Base-by-base conservation (phyloP, 2,329 filamentous ascomycete genomes). In the Pseudopyricularia cyperi region DNA sequence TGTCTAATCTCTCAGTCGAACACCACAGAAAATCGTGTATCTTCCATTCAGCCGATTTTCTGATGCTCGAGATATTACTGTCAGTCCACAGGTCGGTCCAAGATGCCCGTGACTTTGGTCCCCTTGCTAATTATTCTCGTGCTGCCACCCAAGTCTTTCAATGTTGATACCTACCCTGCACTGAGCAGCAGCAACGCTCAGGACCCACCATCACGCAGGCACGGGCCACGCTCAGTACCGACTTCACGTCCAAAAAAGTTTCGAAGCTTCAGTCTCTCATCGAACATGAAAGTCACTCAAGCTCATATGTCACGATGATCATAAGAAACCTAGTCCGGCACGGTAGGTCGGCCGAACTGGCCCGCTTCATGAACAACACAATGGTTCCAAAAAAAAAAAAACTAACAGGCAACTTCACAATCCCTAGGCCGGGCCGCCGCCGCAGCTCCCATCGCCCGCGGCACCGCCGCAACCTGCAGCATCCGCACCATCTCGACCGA, bases 311-410 rank as follows among this genome's bases (percentile, higher is more conserved):
- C 65, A 66, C 62, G 57, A 82, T 81, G 78, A 78, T 80, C 61
- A 60, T 77, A 58, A 73, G 76, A 69, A 79, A 71, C 62, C 65
- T 70, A 57, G 65, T 72, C 64, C 76, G 76, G 74, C 69, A 78
- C 64, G 72, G 78, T 80, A 66, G 60, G 71, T 59, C 19, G 4
- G 4, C 15, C 26, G 14, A 51, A 5, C 2, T 51, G 4, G 17
- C 11, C 8, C 33, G 51, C 49, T 55, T 48, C 46, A 47, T 51
- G 7, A 28, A 48, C 5, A 51, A 17, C 48, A 37, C 33, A 34
- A 37, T 57, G 47, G 55, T 50, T 9, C 28, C 28, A 4, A 9
- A 9, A 30, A 30, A 30, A 30, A 9, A 30, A 30, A 30, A 30
- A 53, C 46, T 57, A 55, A 62, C 63, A 62, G 50, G 2, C 52